A percentile compares a stretch with the other conserved stretches of the same genome.
Evolutionary conservation across 2,329 filamentous ascomycete species (phyloP).

Genomic region (Ophiosphaerella narmari): DNA sequence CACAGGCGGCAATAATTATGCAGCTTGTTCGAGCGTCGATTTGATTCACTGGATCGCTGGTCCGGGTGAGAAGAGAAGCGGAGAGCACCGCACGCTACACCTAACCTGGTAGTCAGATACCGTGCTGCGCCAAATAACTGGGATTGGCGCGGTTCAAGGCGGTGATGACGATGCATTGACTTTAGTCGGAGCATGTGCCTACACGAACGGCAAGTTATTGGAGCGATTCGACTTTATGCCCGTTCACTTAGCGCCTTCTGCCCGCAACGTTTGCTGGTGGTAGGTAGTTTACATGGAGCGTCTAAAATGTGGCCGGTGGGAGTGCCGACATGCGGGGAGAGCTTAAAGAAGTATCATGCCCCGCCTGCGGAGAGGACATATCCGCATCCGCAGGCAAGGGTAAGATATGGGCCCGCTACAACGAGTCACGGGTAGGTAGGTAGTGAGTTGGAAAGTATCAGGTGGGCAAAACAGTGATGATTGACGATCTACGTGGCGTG

Average conservation of each 20-base stretch:
- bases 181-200: no score
- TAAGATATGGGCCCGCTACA: background rate
- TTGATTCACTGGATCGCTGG: conserved; percentile 8
- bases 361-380: conserved; percentile 4
- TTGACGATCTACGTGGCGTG: background rate
- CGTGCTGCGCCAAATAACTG: conserved; percentile 1
- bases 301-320: background rate
- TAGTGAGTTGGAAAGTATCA: background rate
- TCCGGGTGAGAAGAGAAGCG: conserved; percentile 1
- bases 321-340: conserved; percentile 9
- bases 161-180: background rate
- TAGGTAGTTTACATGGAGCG: background rate
- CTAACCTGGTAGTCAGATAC: background rate
- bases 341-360: conserved; percentile 11
- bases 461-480: background rate
- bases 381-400: conserved; percentile 9
- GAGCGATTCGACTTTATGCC: no score
- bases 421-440: no score
- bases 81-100: conserved; percentile 5
- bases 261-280: background rate
- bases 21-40: background rate
- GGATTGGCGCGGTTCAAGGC: conserved; percentile 2
- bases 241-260: background rate
- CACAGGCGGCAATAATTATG: background rate
- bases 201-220: no score